Percentiles rank a stretch among this genome's conserved stretches.
Evolutionary conservation across 495 filamentous ascomycete genomes (phyloP).

Genomic region (Aspergillus sparsus): DNA sequence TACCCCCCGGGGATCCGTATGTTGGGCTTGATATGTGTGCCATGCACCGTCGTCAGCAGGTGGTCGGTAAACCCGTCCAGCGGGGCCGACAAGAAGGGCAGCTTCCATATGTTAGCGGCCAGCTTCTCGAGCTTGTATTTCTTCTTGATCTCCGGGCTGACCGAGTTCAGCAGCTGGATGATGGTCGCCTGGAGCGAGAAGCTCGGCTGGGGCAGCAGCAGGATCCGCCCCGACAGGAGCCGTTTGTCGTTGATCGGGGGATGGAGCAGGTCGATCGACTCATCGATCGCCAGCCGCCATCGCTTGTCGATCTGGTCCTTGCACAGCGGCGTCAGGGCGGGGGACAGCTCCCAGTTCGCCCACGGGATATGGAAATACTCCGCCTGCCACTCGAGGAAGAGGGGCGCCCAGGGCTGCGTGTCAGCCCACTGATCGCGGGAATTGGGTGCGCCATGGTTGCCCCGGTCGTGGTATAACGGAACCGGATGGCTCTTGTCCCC

Average conservation of each 20-base stretch:
- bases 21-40: conserved; percentile 49
- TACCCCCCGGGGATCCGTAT: conserved; percentile 15
- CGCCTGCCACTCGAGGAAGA: conserved; percentile 57
- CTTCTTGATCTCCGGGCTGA: conserved; percentile 11
- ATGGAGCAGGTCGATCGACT: neutral
- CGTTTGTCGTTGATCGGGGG: conserved; percentile 26
- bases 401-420: conserved; percentile 50
- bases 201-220: conserved; percentile 47
- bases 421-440: conserved; percentile 41
- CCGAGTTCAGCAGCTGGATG: conserved; percentile 35
- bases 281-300: neutral
- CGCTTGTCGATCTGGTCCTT: neutral
- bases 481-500: neutral
- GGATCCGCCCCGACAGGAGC: conserved; percentile 37
- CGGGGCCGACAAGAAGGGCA: conserved; percentile 41
- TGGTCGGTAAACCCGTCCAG: conserved; percentile 44
- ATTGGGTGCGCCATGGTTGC: neutral
- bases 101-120: conserved; percentile 20
- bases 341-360: conserved; percentile 32
- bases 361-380: conserved; percentile 50
- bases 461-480: neutral
- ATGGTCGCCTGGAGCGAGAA: conserved; percentile 39
- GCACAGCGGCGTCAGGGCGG: neutral
- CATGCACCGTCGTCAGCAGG: conserved; percentile 42
- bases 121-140: neutral